phyloP scores from a whole-genome alignment of 2,329 filamentous ascomycete genomes.

The Botryotinia globosa region DNA sequence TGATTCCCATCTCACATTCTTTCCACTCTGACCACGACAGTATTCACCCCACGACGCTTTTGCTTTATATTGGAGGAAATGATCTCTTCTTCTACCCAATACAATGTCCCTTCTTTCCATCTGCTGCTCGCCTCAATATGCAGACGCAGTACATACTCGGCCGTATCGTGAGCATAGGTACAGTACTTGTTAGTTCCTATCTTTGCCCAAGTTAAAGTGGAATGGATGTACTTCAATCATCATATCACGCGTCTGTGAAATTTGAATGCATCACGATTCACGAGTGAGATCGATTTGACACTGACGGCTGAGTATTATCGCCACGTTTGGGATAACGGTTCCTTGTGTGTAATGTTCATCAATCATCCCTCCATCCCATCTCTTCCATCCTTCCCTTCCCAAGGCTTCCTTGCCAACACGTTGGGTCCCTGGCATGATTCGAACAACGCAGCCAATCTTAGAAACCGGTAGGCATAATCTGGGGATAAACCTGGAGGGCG shows the following conservation, averaged over 20 bases:
- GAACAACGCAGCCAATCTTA: neutral
- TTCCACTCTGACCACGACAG: constrained; percentile 2
- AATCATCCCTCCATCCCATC: constrained; percentile 1
- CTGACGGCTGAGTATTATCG: neutral
- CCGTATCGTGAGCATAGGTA: neutral
- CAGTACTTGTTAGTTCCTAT: neutral
- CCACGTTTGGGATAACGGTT: neutral
- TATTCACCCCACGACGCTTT: neutral
- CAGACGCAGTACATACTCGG: neutral
- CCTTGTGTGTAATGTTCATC: neutral
- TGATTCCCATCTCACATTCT: neutral
- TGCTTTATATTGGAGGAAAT: neutral
- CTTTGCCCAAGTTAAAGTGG: neutral
- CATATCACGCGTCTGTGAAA: constrained; percentile 2
- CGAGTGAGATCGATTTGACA: neutral
- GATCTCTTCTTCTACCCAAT: neutral
- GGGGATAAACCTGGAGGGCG: constrained; percentile 9
- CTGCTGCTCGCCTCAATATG: neutral
- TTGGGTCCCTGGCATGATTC: neutral
- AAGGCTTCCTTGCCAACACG: neutral
- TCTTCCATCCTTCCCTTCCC: neutral
- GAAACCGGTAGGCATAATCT: neutral
- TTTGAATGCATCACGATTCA: neutral
- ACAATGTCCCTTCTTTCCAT: neutral
- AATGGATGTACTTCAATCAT: neutral